These are phyloP conservation scores for Annulohypoxylon moriforme DNA, from an alignment of 495 filamentous ascomycete species.

Conservation along the genomic window DNA sequence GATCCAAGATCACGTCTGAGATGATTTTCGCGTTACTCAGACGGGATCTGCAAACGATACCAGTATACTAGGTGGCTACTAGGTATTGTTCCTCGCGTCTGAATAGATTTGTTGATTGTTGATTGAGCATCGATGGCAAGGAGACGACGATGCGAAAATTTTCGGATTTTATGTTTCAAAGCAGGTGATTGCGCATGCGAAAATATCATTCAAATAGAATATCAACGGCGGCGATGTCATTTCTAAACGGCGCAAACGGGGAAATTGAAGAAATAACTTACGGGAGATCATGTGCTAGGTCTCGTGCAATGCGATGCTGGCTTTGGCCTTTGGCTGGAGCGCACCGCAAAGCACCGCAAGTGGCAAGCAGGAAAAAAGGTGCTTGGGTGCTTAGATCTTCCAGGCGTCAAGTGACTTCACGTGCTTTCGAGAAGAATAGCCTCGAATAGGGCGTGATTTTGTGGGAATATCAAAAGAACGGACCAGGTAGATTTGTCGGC, in stretches of 20 bases:
- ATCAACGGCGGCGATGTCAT: constrained; percentile 21
- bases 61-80: neutral
- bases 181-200: constrained; percentile 12
- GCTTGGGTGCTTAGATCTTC: constrained; percentile 50
- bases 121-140: neutral
- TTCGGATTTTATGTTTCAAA: constrained; percentile 12
- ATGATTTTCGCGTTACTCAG: constrained; percentile 27
- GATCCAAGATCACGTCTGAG: neutral
- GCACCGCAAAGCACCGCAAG: constrained; percentile 1
- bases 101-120: neutral
- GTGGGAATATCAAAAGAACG: constrained; percentile 44
- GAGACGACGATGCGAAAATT: constrained; percentile 26
- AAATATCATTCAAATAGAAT: constrained; percentile 7
- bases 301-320: constrained; percentile 46
- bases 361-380: constrained; percentile 10
- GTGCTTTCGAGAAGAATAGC: constrained; percentile 48
- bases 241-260: neutral
- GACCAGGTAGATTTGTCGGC: constrained; percentile 27
- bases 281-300: constrained; percentile 50
- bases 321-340: constrained; percentile 6
- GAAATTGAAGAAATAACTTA: constrained; percentile 35
- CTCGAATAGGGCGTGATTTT: constrained; percentile 49
- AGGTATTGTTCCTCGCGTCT: constrained; percentile 16
- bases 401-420: constrained; percentile 52
- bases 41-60: constrained; percentile 17